These are phyloP conservation scores for Botrytis galanthina DNA, from an alignment of 2,329 filamentous ascomycete genomes.

Conservation along the genomic window DNA sequence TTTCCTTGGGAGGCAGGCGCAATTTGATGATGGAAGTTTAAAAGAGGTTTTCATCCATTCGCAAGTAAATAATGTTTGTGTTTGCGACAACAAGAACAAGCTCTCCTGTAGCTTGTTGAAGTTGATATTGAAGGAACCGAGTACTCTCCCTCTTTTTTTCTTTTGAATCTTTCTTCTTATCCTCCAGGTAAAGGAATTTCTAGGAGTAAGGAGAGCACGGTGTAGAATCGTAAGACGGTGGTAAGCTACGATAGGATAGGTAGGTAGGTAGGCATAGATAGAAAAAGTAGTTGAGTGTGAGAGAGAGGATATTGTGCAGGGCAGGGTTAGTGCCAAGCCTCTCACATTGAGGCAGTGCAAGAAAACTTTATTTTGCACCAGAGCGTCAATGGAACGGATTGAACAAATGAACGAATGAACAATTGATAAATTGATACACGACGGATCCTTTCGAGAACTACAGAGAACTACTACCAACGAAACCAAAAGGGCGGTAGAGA, in stretches of 20 bases:
- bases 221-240: neutral
- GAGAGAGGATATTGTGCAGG: neutral
- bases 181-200: neutral
- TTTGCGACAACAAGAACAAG: conserved; percentile 1
- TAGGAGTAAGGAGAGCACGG: neutral
- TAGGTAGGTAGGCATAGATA: neutral
- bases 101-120: neutral
- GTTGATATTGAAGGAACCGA: neutral
- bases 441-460: neutral
- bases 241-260: neutral
- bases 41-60: neutral
- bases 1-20: conserved; percentile 2
- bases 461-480: neutral
- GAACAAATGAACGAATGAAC: neutral
- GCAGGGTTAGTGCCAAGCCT: conserved; percentile 9
- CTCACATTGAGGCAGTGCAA: conserved; percentile 22
- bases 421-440: neutral
- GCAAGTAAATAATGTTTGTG: neutral
- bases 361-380: conserved; percentile 9
- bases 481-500: conserved; percentile 3
- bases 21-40: neutral
- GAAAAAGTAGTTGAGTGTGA: neutral
- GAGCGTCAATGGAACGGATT: conserved; percentile 7
- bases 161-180: neutral
- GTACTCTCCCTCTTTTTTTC: neutral